Percentiles rank a stretch among this genome's conserved stretches.
phyloP scores from a whole-genome alignment of 140 eudicot genomes.

The Anethum foeniculum region DNA sequence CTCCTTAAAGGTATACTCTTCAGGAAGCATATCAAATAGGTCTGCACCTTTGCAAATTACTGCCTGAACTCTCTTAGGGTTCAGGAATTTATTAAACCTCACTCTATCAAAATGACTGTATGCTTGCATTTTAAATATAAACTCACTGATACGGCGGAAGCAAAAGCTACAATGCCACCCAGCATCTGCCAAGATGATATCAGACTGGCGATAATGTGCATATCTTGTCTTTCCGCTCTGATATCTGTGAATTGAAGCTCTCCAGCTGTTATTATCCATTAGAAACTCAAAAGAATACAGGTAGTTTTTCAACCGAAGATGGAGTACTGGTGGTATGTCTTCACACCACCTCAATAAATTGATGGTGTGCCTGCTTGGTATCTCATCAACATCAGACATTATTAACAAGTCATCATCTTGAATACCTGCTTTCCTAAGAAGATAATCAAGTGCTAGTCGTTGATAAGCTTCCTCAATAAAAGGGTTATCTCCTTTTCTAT shows the following conservation, averaged over 20 bases:
- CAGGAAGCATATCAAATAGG: constrained; percentile 93
- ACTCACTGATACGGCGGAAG: constrained; percentile 74
- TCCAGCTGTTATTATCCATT: constrained; percentile 82
- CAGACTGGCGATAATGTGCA: constrained; percentile 92
- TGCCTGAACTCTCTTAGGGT: constrained; percentile 69
- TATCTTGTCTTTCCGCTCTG: constrained; percentile 75
- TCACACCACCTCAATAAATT: constrained; percentile 98
- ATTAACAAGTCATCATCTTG: constrained; percentile 81
- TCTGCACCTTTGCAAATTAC: constrained; percentile 87
- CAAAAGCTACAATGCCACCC: constrained; percentile 99
- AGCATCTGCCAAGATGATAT: constrained; percentile 79
- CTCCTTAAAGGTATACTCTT: constrained; percentile 83
- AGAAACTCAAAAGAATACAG: constrained; percentile 85
- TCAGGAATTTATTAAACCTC: constrained; percentile 66
- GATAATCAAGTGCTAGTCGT: constrained; percentile 77
- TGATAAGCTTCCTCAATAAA: constrained; percentile 94
- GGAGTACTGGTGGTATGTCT: constrained; percentile 71
- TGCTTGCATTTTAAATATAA: constrained; percentile 93
- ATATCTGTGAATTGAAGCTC: constrained; percentile 85
- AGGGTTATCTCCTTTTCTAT: constrained; percentile 71
- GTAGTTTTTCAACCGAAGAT: constrained; percentile 78
- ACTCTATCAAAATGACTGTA: constrained; percentile 90
- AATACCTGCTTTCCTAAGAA: constrained; percentile 75
- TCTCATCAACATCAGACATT: constrained; percentile 97
- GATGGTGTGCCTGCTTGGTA: constrained; percentile 85